Percentiles rank a stretch among this genome's conserved stretches.
Conservation (phyloP, 1,284 basidiomycete genomes). For the Spongispora temasekensis region DNA sequence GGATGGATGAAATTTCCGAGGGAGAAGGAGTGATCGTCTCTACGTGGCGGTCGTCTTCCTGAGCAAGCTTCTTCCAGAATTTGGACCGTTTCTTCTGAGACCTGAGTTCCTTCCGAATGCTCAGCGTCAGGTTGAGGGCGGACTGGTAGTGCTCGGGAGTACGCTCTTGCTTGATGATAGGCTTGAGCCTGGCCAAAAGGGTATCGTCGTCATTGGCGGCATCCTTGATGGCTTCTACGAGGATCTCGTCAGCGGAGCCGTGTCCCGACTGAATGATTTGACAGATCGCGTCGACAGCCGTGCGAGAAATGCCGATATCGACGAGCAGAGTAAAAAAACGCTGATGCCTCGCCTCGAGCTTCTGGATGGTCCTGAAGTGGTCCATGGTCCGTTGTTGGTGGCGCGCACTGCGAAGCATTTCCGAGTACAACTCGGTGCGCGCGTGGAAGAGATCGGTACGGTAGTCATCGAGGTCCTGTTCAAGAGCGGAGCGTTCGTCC, state of each 20-base stretch:
- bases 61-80: conserved; percentile 51
- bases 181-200: conserved; percentile 48
- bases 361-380: conserved; percentile 34
- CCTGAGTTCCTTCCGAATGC: conserved; percentile 44
- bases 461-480: conserved; percentile 32
- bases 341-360: conserved; percentile 26
- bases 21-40: conserved; percentile 49
- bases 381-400: conserved; percentile 26
- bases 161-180: conserved; percentile 43
- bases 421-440: conserved; percentile 33
- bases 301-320: conserved; percentile 32
- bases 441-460: conserved; percentile 32
- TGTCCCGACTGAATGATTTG: conserved; percentile 18
- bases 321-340: conserved; percentile 35
- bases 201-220: conserved; percentile 42
- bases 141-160: conserved; percentile 50
- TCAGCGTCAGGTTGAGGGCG: conserved; percentile 49
- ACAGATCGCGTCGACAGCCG: conserved; percentile 26
- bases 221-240: conserved; percentile 48
- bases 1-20: conserved; percentile 53
- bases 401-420: conserved; percentile 27
- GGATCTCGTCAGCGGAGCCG: conserved; percentile 43
- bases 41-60: conserved; percentile 34
- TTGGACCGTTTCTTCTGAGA: conserved; percentile 43
- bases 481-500: conserved; percentile 18